Base-by-base conservation (phyloP, 148 eudicot species). In the Vaccinium vitisidaea region DNA sequence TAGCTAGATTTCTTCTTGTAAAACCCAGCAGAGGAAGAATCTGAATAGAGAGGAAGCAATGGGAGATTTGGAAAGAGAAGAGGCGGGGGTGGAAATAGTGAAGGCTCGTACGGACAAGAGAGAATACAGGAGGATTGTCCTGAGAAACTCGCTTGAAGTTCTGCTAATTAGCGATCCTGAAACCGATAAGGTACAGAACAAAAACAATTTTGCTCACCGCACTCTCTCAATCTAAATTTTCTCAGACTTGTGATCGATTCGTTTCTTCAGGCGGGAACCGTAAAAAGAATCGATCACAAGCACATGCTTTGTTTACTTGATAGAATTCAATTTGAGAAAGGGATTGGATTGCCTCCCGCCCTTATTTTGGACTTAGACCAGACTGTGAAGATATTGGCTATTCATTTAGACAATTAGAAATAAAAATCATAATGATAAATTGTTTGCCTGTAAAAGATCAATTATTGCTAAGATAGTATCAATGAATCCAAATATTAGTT, bases 101-200 rank as follows among this genome's bases (percentile, higher is more conserved):
- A 95, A 93, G 88, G 92, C 96, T 30, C 87, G 95, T 2, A 91
- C 84, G 25, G 98, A 95, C 70, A 91, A 89, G 21, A 87, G 98
- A 85, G 94, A 93, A 21, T 95, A 95, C 84, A 86, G 88, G 48
- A 86, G 96, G 69, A 80, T 95, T 2, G 87, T 93, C 58, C 95
- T 95, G 55, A 82, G 81, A 4, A 95, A 95, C 80, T 85, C 91
- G 46, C 95, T 95, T 16, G 87, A 93, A 91, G 92, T 91, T 61
- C 93, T 95, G 27, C 92, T 95, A 49, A 92, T 95, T 79, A 90
- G 91, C 87, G 98, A 95, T 89, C 92, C 98, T 59, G 92, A 94
- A 32, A 95, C 97, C 23, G 97, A 95, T 79, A 95, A 95, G 90
- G 98, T 94, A 65, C 36, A 67, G 73, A 67, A 3, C 10, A 23